Percentiles rank a stretch among this genome's conserved stretches.
phyloP scores from a whole-genome alignment of 306 rosid species.

The Castanospermum australe region DNA sequence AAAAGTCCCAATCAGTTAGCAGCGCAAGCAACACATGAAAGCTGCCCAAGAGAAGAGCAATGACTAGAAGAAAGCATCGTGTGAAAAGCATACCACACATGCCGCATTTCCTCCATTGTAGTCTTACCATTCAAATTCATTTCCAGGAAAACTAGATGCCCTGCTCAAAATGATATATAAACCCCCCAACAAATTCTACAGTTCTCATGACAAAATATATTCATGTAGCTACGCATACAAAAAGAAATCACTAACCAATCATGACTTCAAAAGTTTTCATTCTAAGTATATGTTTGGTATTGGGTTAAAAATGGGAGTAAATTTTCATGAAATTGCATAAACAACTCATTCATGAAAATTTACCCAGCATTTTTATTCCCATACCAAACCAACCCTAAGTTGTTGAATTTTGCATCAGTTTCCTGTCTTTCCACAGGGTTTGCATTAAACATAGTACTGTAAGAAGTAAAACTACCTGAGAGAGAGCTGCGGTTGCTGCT shows the following conservation, averaged over 20 bases:
- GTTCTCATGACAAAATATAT: background rate
- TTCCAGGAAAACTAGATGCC: conserved; percentile 4
- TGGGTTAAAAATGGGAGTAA: too few species aligned
- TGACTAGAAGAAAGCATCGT: background rate
- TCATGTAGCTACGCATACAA: background rate
- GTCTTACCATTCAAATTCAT: background rate
- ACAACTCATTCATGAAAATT: too few species aligned
- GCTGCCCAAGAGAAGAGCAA: background rate
- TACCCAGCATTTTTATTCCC: too few species aligned
- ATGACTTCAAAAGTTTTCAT: background rate
- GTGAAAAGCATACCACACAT: background rate
- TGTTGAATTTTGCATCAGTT: background rate
- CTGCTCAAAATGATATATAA: background rate
- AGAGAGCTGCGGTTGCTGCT: conserved; percentile 76
- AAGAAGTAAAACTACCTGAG: conserved; percentile 52
- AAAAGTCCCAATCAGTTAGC: background rate
- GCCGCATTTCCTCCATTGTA: background rate
- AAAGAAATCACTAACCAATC: background rate
- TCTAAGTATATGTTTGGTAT: too few species aligned
- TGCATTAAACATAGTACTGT: background rate
- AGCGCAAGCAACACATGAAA: background rate
- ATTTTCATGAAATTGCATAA: too few species aligned
- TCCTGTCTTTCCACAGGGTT: background rate
- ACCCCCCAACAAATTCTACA: background rate
- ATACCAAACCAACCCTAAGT: too few species aligned